These are phyloP conservation scores for Podila epigama DNA, from an alignment of 192 early-diverging fungal species.

Conservation along the genomic window DNA sequence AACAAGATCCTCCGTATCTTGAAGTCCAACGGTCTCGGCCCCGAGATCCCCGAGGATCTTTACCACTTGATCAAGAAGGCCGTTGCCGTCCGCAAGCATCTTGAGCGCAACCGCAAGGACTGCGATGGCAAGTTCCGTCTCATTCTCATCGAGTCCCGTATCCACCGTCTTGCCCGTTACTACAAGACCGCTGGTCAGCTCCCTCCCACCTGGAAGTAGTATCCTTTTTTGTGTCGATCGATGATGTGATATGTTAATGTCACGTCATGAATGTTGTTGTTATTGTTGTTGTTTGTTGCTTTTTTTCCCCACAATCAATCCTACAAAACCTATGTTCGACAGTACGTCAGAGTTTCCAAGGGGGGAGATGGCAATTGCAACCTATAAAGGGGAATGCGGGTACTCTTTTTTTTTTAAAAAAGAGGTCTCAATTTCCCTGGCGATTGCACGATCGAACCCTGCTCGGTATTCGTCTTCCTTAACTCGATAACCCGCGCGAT, in stretches of 20 bases:
- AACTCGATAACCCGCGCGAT: neutral
- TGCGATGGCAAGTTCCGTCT: constrained; percentile 98
- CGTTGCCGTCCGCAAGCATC: constrained; percentile 97
- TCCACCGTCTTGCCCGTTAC: constrained; percentile 98
- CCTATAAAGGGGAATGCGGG: neutral
- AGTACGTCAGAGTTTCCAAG: constrained; percentile 2
- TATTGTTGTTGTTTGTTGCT: constrained; percentile 4
- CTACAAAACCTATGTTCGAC: constrained; percentile 4
- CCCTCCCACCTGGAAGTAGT: constrained; percentile 99
- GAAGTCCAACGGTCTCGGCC: constrained; percentile 94
- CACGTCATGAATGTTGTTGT: neutral
- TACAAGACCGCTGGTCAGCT: constrained; percentile 98
- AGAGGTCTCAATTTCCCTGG: too few species aligned
- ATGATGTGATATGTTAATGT: constrained; percentile 1
- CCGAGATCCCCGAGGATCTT: constrained; percentile 98
- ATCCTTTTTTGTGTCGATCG: constrained; percentile 27
- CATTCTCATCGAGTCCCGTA: constrained; percentile 97
- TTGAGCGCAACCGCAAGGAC: constrained; percentile 99
- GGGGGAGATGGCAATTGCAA: neutral
- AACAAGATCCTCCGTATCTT: constrained; percentile 99
- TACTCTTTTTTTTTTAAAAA: neutral
- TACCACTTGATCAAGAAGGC: constrained; percentile 99
- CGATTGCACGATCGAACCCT: constrained; percentile 33
- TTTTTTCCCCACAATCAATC: neutral
- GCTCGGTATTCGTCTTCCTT: constrained; percentile 24